A percentile compares a stretch with the other conserved stretches of the same genome.
phyloP scores from a whole-genome alignment of 352 stramenopile species.

The Phytophthora aleatoria region DNA sequence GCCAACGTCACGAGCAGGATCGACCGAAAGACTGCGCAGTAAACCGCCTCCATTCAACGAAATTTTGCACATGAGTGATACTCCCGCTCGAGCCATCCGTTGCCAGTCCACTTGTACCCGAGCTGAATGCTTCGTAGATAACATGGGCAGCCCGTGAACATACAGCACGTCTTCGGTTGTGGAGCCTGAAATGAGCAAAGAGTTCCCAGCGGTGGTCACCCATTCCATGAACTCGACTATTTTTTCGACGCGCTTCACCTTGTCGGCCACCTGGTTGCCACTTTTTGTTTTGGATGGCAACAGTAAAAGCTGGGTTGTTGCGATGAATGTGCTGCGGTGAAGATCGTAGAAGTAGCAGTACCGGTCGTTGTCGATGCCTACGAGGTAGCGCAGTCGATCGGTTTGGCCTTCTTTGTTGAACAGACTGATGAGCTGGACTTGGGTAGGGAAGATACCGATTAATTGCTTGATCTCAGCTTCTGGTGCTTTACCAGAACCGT shows the following conservation, averaged over 20 bases:
- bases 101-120: constrained; percentile 45
- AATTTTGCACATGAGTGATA: constrained; percentile 40
- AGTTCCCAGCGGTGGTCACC: constrained; percentile 29
- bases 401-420: constrained; percentile 12
- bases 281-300: constrained; percentile 14
- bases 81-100: constrained; percentile 40
- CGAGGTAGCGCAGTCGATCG: constrained; percentile 28
- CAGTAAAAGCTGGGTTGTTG: constrained; percentile 43
- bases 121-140: constrained; percentile 32
- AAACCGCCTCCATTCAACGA: constrained; percentile 26
- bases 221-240: constrained; percentile 35
- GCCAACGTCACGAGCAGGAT: constrained; percentile 44
- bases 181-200: constrained; percentile 38
- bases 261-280: constrained; percentile 9
- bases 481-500: background rate
- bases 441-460: constrained; percentile 31
- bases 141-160: constrained; percentile 53
- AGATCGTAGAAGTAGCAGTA: constrained; percentile 59
- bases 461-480: constrained; percentile 14
- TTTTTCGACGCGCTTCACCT: constrained; percentile 1
- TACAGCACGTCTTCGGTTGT: constrained; percentile 29
- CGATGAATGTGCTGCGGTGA: constrained; percentile 24
- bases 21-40: constrained; percentile 45
- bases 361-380: constrained; percentile 43
- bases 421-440: constrained; percentile 30